These are phyloP conservation scores for Arthromyces matolae DNA, from an alignment of 768 basidiomycete species.

Conservation along the genomic window DNA sequence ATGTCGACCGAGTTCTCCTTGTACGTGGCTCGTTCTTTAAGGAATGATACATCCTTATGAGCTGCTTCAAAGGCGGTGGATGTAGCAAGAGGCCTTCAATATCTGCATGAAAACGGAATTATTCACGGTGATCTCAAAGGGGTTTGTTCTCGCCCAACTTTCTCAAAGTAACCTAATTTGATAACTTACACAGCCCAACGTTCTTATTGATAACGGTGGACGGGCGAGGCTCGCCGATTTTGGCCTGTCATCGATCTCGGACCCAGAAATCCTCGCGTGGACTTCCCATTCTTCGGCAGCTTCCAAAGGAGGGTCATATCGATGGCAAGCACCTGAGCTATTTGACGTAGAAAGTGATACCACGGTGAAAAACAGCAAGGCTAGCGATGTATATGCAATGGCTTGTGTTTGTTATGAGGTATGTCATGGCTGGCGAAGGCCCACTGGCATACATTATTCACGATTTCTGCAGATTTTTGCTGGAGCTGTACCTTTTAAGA, in stretches of 20 bases:
- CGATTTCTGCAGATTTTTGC: background rate
- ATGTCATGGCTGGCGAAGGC: background rate
- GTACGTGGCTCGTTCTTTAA: background rate
- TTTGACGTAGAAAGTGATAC: background rate
- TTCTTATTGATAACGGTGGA: background rate
- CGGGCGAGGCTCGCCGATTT: background rate
- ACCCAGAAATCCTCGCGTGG: background rate
- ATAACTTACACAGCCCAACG: background rate
- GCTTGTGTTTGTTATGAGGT: conserved; percentile 1
- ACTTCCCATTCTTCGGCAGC: background rate
- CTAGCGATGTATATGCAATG: conserved; percentile 1
- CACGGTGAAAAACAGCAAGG: background rate
- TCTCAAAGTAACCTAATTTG: background rate
- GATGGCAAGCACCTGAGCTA: conserved; percentile 3
- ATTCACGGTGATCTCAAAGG: conserved; percentile 1
- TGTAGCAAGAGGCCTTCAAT: background rate
- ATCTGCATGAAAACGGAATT: background rate
- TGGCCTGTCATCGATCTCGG: background rate
- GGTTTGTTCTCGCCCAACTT: background rate
- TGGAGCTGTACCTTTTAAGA: background rate
- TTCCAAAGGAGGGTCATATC: background rate
- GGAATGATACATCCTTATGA: background rate
- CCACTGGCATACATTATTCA: background rate
- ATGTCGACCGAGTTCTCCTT: background rate
- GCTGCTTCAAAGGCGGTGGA: background rate